A percentile compares a stretch with the other conserved stretches of the same genome.
These are phyloP conservation scores for Pseudogymnoascus sp. DNA, from an alignment of 2,329 filamentous ascomycete genomes.

Conservation along the genomic window DNA sequence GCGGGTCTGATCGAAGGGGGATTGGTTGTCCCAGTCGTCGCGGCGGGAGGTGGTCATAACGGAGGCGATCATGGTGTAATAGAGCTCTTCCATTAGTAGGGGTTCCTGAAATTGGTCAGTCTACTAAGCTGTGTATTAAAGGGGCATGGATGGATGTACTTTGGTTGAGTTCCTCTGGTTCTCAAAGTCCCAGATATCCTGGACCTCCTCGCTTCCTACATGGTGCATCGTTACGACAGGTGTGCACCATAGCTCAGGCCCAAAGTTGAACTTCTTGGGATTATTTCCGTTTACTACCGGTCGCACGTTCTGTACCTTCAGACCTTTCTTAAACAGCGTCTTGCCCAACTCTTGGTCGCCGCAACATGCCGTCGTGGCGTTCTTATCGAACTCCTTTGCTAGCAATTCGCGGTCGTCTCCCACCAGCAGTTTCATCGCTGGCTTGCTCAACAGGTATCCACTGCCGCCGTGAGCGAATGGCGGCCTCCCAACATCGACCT, in stretches of 20 bases:
- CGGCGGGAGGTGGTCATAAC: slow-evolving; percentile 33
- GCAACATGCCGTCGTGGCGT: slow-evolving; percentile 37
- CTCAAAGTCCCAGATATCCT: slow-evolving; percentile 45
- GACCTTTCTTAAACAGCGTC: slow-evolving; percentile 39
- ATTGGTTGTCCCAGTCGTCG: slow-evolving; percentile 46
- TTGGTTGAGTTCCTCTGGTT: slow-evolving; percentile 27
- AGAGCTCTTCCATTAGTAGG: slow-evolving; percentile 42
- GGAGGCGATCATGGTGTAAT: slow-evolving; percentile 39
- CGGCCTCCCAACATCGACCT: slow-evolving; percentile 35
- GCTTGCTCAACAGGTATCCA: slow-evolving; percentile 44
- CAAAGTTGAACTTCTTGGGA: slow-evolving; percentile 40
- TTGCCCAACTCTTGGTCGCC: slow-evolving; percentile 43
- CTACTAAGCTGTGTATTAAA: background rate
- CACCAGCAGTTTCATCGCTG: slow-evolving; percentile 41
- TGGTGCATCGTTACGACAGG: slow-evolving; percentile 49
- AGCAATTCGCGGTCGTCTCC: slow-evolving; percentile 30
- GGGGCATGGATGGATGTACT: slow-evolving; percentile 2
- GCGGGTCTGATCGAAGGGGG: slow-evolving; percentile 40
- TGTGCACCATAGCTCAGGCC: slow-evolving; percentile 42
- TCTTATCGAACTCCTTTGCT: slow-evolving; percentile 34
- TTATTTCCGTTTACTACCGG: slow-evolving; percentile 49
- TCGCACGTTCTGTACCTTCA: slow-evolving; percentile 37
- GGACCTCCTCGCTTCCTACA: slow-evolving; percentile 44
- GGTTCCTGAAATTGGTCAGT: slow-evolving; percentile 28
- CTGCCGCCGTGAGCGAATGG: slow-evolving; percentile 48